Base-by-base conservation (phyloP, 225 moss, liverwort and hornwort genomes). In the Bryoerythrophyllum caledonicum region DNA sequence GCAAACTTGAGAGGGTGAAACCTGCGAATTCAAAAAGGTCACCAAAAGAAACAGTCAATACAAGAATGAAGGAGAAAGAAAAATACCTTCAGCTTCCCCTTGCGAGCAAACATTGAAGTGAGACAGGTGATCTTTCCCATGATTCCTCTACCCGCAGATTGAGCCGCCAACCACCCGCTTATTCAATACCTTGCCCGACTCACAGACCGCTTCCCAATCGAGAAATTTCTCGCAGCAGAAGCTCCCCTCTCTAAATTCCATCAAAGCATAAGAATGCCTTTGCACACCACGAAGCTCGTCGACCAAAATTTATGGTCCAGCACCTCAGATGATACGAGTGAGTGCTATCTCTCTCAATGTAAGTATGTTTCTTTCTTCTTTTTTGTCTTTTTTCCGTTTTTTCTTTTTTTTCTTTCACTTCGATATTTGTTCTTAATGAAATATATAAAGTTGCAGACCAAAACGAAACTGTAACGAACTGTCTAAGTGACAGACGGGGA, bases 121-220 rank as follows among this genome's bases (percentile, higher is more conserved):
- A 94, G 82, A 62, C 85, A 93, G 58, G 88, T 81, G 27, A 94
- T 85, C 79, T 88, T 91, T 74, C 87, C 92, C 84, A 88, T 96
- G 67, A 68, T 74, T 78, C 34, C 60, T 61, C 76, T 83, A 82
- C 43, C 80, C 78, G 54, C 72, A 74, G 46, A 67, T 44, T 57
- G 58, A 26, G 43, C 30, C 19, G 40, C 37, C 65, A 28, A 73
- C 65, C 63, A 85, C 73, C 73, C 73, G 62, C 70, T 68, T 48
- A 76, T 78, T 80, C 82, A 65, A 78, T 30, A 49, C 35, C 56
- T 65, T 73, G 17, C 35, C 75, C 70, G 66, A 70, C 63, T 44
- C 78, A 73, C 70, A 65, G 25, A 71, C 57, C 24, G 58, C 55
- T 70, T 78, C 60, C 76, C 80, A 72, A 63, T 75, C 38, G 11